phyloP scores from a whole-genome alignment of 257 asterid genomes.

The Euphrasia confusa region DNA sequence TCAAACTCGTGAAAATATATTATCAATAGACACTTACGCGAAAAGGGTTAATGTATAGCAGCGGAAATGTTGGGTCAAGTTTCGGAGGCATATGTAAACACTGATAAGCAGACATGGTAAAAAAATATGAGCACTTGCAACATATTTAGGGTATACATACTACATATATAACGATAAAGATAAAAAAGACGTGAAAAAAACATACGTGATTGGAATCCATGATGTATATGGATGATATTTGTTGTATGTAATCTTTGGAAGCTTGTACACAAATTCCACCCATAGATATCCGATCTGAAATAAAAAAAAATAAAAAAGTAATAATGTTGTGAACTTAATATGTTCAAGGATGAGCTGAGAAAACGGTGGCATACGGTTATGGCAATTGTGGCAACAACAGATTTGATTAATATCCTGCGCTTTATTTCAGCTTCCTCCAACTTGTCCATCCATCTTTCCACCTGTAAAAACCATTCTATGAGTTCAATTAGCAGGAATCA shows the following conservation, averaged over 20 bases:
- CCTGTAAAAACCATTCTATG: constrained; percentile 39
- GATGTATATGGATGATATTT: constrained; percentile 94
- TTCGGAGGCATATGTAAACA: constrained; percentile 71
- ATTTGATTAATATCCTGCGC: constrained; percentile 62
- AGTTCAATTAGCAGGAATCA: constrained; percentile 11
- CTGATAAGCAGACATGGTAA: constrained; percentile 38
- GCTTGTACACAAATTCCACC: constrained; percentile 82
- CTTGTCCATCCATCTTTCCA: constrained; percentile 92
- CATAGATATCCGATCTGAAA: constrained; percentile 78
- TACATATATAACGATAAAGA: background rate
- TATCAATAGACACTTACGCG: constrained; percentile 55
- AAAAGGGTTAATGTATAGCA: constrained; percentile 77
- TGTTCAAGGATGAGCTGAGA: constrained; percentile 21
- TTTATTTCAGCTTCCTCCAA: constrained; percentile 81
- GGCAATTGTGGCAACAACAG: constrained; percentile 43
- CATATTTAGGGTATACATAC: constrained; percentile 1
- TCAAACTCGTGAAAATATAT: background rate
- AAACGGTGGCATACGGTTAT: constrained; percentile 46
- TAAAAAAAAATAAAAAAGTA: background rate
- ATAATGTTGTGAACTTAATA: constrained; percentile 20
- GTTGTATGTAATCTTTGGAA: constrained; percentile 72
- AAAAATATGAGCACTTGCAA: constrained; percentile 20
- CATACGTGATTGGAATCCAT: constrained; percentile 90
- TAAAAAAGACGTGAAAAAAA: constrained; percentile 2
- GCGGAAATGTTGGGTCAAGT: constrained; percentile 77